Conservation (phyloP, 2,329 filamentous ascomycete genomes). For the Cryphonectria parasitica region DNA sequence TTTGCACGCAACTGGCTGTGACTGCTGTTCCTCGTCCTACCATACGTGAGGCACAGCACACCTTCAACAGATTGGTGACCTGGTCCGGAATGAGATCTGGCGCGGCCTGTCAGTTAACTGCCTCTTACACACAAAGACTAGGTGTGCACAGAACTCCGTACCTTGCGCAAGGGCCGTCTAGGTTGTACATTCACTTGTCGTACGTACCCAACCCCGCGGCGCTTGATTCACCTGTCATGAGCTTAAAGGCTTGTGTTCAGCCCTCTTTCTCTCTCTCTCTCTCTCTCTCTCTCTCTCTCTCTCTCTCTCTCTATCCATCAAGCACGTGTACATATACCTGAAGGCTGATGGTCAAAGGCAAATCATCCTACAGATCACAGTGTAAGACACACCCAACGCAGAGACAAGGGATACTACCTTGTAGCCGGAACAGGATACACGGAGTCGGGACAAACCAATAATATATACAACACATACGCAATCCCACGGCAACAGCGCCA, state of each 20-base stretch:
- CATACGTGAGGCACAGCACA: slow-evolving; percentile 16
- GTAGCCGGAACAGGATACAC: not conserved
- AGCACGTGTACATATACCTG: slow-evolving; percentile 9
- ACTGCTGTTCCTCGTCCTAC: slow-evolving; percentile 21
- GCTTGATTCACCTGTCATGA: slow-evolving; percentile 2
- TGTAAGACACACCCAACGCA: slow-evolving; percentile 9
- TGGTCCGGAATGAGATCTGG: slow-evolving; percentile 4
- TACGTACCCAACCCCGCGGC: slow-evolving; percentile 10
- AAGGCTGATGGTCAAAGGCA: slow-evolving; percentile 17
- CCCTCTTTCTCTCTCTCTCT: not conserved
- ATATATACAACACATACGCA: no score
- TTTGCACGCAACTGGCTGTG: slow-evolving; percentile 11
- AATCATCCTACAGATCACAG: slow-evolving; percentile 11
- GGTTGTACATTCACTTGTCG: slow-evolving; percentile 7
- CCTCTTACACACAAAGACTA: not conserved
- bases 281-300: no score
- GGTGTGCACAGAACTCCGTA: not conserved
- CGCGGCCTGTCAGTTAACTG: not conserved
- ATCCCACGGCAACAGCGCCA: no score
- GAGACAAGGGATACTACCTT: not conserved
- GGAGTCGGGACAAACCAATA: not conserved
- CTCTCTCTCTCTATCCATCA: no score
- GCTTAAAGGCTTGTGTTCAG: not conserved
- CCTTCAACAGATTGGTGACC: slow-evolving; percentile 6
- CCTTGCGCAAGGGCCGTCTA: not conserved